Conservation (phyloP, 2,329 filamentous ascomycete species). For the Fusarium equiseti region DNA sequence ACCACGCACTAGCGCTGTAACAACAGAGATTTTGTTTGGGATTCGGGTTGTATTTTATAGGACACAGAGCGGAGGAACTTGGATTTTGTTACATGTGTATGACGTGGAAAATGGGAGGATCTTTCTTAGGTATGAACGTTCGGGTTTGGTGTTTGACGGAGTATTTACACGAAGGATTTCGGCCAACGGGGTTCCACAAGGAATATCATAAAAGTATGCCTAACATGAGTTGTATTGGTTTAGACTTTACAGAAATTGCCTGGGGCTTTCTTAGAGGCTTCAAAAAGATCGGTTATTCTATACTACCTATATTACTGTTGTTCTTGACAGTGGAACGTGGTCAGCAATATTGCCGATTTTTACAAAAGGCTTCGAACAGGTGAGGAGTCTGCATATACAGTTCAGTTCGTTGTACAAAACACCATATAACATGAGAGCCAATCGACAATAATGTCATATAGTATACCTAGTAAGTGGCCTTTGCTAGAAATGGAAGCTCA, state of each 20-base stretch:
- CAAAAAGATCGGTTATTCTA: background rate
- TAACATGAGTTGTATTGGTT: background rate
- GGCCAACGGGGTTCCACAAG: background rate
- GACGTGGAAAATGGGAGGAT: constrained; percentile 21
- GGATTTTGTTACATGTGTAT: constrained; percentile 24
- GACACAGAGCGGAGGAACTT: constrained; percentile 2
- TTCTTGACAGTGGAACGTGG: background rate
- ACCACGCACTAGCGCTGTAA: constrained; percentile 13
- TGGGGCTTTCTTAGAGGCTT: background rate
- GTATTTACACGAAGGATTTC: constrained; percentile 13
- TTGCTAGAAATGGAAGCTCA: constrained; percentile 9
- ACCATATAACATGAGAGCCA: background rate
- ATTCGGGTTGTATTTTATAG: constrained; percentile 21
- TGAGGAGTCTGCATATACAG: background rate
- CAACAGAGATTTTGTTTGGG: constrained; percentile 1
- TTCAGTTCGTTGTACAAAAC: background rate
- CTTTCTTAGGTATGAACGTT: constrained; percentile 17
- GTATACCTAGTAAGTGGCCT: background rate
- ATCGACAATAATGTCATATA: background rate
- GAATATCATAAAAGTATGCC: constrained; percentile 1
- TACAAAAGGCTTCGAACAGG: background rate
- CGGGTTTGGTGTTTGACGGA: constrained; percentile 15
- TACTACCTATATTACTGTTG: background rate
- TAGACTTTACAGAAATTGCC: constrained; percentile 1
- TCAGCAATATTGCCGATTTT: background rate